These are phyloP conservation scores for Acanthamoeba healyi DNA, from an alignment of 208 protist genomes.

Conservation along the genomic window DNA sequence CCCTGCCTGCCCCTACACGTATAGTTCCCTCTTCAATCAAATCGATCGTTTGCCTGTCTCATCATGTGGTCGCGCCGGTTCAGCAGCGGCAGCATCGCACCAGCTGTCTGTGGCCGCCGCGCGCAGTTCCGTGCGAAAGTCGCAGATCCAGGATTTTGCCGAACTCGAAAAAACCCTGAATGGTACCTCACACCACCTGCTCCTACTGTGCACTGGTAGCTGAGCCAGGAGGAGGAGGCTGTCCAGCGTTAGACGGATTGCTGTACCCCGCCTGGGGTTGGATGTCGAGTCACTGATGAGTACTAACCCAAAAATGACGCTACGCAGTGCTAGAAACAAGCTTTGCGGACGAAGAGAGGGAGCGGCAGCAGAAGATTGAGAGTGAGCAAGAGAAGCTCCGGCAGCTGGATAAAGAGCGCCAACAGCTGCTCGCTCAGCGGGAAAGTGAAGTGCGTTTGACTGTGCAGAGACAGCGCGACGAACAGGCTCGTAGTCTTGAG, in stretches of 20 bases:
- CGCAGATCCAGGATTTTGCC: constrained; percentile 30
- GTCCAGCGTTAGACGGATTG: too few species aligned
- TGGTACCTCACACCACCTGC: background rate
- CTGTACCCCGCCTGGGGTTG: too few species aligned
- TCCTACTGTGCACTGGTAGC: background rate
- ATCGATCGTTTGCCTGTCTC: background rate
- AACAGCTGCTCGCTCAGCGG: background rate
- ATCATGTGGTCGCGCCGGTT: background rate
- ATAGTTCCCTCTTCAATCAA: too few species aligned
- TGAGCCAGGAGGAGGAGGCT: background rate
- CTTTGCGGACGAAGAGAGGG: background rate
- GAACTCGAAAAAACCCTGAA: constrained; percentile 37
- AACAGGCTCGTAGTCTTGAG: background rate
- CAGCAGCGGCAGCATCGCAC: background rate
- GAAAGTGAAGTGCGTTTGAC: background rate
- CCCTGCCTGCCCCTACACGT: background rate
- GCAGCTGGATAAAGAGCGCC: background rate
- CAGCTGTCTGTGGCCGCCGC: background rate
- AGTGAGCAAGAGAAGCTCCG: background rate
- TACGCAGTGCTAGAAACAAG: background rate
- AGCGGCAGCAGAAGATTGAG: background rate
- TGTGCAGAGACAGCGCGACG: background rate
- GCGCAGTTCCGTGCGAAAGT: background rate
- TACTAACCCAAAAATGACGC: too few species aligned
- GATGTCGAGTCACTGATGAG: too few species aligned